Conservation (phyloP, 805 yeast species). For the Wickerhamiella shivajii region DNA sequence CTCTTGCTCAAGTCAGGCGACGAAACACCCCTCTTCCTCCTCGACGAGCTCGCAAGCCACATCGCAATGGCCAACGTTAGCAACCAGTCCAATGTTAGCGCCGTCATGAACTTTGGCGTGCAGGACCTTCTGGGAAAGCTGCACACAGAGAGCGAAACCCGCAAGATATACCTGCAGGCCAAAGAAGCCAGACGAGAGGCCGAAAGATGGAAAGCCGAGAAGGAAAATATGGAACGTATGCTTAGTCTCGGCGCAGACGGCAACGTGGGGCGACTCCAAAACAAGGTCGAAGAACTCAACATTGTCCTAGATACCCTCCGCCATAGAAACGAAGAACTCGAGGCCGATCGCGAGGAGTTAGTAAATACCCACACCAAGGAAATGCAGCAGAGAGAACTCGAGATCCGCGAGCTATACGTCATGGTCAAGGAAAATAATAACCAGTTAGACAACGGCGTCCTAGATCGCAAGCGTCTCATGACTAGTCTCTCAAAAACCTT, state of each 20-base stretch:
- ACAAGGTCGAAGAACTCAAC: conserved; percentile 51
- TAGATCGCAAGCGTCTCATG: conserved; percentile 7
- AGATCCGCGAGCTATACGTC: conserved; percentile 45
- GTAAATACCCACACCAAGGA: conserved; percentile 29
- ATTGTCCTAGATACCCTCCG: conserved; percentile 43
- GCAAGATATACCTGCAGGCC: conserved; percentile 48
- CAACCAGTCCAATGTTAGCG: conserved; percentile 36
- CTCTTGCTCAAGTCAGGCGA: conserved; percentile 32
- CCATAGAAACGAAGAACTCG: conserved; percentile 44
- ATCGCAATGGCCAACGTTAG: conserved; percentile 28
- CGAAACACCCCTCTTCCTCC: conserved; percentile 37
- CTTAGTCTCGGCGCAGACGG: conserved; percentile 67
- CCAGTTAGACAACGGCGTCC: conserved; percentile 10
- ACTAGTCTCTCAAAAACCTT: conserved; percentile 27
- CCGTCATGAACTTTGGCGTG: conserved; percentile 55
- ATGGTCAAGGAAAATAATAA: conserved; percentile 33
- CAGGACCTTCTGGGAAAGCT: conserved; percentile 56
- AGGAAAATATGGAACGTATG: conserved; percentile 49
- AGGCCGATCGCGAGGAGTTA: conserved; percentile 46
- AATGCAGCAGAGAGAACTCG: conserved; percentile 34
- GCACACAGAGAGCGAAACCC: conserved; percentile 75
- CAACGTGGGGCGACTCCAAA: conserved; percentile 41
- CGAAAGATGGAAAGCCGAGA: conserved; percentile 43
- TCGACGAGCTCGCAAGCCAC: conserved; percentile 48
- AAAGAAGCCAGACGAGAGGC: conserved; percentile 38